Evolutionary conservation across 371 early-diverging fungal species (phyloP).

Genomic region (Dichotomocladium elegans): DNA sequence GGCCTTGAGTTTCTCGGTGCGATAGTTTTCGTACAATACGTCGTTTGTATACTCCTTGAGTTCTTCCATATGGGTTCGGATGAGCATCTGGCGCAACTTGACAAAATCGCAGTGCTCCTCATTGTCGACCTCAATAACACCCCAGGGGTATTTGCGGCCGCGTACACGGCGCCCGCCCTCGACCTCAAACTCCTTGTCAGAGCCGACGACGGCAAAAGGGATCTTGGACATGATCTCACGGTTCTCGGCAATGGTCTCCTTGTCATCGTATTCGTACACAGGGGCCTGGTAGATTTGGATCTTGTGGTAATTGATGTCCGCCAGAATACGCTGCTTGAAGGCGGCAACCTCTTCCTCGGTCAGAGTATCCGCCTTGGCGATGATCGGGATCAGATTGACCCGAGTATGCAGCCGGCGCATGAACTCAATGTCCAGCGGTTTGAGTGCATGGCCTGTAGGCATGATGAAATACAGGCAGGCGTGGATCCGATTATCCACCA

Average conservation of each 20-base stretch:
- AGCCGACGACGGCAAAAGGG: constrained; percentile 97
- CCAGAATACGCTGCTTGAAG: constrained; percentile 90
- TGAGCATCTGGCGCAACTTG: constrained; percentile 87
- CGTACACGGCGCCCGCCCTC: constrained; percentile 84
- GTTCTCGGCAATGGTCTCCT: constrained; percentile 91
- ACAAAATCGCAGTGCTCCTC: constrained; percentile 92
- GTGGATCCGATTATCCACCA: constrained; percentile 93
- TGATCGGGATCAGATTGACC: constrained; percentile 97
- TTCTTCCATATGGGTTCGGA: constrained; percentile 89
- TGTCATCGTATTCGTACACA: constrained; percentile 88
- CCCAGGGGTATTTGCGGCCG: constrained; percentile 95
- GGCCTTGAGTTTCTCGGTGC: constrained; percentile 83
- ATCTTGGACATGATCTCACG: constrained; percentile 92
- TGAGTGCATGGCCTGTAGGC: constrained; percentile 91
- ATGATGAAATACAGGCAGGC: constrained; percentile 97
- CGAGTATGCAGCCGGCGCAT: constrained; percentile 92
- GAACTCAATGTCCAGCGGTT: constrained; percentile 93
- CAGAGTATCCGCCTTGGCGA: constrained; percentile 97
- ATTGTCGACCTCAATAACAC: constrained; percentile 91
- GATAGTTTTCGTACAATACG: constrained; percentile 92
- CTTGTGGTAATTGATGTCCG: constrained; percentile 88
- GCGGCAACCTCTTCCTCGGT: constrained; percentile 89
- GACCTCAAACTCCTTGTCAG: constrained; percentile 81
- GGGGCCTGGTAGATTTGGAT: constrained; percentile 93
- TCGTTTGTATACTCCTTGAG: constrained; percentile 92